Percentiles rank a stretch among this genome's conserved stretches.
Conservation (phyloP, 129 eudicot species). For the Erigeron canadensis region DNA sequence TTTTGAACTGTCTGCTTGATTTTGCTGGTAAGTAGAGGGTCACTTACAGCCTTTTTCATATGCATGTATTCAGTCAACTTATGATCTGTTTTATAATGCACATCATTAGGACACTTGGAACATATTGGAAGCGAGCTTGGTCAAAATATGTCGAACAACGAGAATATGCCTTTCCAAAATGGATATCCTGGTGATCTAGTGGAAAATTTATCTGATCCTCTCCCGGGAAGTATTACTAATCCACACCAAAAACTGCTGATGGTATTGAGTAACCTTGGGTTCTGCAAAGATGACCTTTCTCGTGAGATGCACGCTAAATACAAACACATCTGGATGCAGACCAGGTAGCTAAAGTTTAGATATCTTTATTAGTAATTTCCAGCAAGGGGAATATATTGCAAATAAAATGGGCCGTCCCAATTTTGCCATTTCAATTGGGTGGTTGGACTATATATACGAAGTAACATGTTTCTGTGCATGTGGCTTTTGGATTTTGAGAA, state of each 20-base stretch:
- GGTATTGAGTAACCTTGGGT: slow-evolving; percentile 97
- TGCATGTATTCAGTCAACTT: slow-evolving; percentile 18
- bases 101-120: slow-evolving; percentile 73
- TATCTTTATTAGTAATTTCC: slow-evolving; percentile 1
- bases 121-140: slow-evolving; percentile 70
- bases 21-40: slow-evolving; percentile 70
- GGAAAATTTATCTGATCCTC: slow-evolving; percentile 60
- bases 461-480: not conserved
- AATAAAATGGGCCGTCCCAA: not conserved
- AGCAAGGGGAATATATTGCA: not conserved
- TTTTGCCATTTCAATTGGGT: slow-evolving; percentile 8
- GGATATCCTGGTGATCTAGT: slow-evolving; percentile 53
- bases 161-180: slow-evolving; percentile 55
- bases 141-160: slow-evolving; percentile 52
- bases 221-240: slow-evolving; percentile 72
- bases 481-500: slow-evolving; percentile 10
- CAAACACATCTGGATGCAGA: slow-evolving; percentile 78
- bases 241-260: slow-evolving; percentile 80
- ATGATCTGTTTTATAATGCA: slow-evolving; percentile 17
- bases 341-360: slow-evolving; percentile 48
- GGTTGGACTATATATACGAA: slow-evolving; percentile 1
- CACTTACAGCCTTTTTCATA: slow-evolving; percentile 7
- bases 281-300: slow-evolving; percentile 94
- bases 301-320: slow-evolving; percentile 71
- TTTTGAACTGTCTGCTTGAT: slow-evolving; percentile 83